Conservation (phyloP, 2,329 filamentous ascomycete genomes). For the Alternaria incomplexa region DNA sequence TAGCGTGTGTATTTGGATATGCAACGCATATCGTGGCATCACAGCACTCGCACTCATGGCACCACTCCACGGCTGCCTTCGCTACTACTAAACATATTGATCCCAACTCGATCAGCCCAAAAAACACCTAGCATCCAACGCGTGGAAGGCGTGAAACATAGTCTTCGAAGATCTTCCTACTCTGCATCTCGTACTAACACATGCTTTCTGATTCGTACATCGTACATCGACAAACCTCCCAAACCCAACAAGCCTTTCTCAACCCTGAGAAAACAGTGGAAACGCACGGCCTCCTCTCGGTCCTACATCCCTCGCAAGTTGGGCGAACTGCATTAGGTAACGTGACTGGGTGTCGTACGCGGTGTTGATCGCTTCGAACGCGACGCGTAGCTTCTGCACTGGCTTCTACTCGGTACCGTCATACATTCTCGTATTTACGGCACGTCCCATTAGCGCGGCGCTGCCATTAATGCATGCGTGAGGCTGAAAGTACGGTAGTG, state of each 20-base stretch:
- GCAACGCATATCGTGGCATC: not conserved
- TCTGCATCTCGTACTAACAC: not conserved
- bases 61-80: not conserved
- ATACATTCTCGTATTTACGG: not conserved
- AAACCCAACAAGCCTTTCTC: not conserved
- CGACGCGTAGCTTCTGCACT: not conserved
- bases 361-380: not conserved
- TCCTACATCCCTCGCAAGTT: not conserved
- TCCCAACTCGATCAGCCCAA: not conserved
- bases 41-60: not conserved
- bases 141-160: not conserved
- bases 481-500: not conserved
- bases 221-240: not conserved
- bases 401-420: not conserved
- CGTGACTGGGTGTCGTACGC: not conserved
- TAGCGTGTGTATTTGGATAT: not conserved
- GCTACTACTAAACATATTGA: not conserved
- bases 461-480: not conserved
- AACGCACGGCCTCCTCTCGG: not conserved
- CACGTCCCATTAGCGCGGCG: slow-evolving; percentile 1
- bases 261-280: not conserved
- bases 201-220: not conserved
- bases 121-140: rapidly evolving
- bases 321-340: not conserved
- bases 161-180: not conserved